Evolutionary conservation across 2,329 filamentous ascomycete genomes (phyloP), one percentile per base, ranked within the genome.

Genomic region (Venturiaceae sp.): DNA sequence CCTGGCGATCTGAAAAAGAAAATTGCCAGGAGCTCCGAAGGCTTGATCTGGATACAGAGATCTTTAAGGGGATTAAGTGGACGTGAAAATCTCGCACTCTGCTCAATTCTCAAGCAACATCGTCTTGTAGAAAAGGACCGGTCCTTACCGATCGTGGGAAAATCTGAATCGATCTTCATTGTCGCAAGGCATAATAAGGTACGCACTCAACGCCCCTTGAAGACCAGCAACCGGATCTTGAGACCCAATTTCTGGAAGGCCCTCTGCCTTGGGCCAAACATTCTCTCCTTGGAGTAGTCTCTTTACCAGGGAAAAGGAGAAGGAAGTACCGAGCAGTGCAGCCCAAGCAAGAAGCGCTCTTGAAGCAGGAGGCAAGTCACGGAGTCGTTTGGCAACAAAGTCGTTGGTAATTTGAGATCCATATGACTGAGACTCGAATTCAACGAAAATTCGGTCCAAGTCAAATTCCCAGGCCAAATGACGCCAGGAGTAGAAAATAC

Each of bases 401-500:
- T 87, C 87, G 41, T 85, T 90, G 62, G 92, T 88, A 13, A 95
- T 80, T 9, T 88, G 86, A 61, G 91, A 85, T 57, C 90, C 88
- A 66, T 91, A 87, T 60, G 86, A 83, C 53, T 90, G 85, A 46
- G 86, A 84, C 64, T 87, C 83, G 66, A 96, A 95, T 63, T 95
- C 85, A 52, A 87, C 84, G 67, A 96, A 96, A 1, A 96, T 83
- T 63, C 82, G 84, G 70, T 96, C 91, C 11, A 96, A 75, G 66
- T 95, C 87, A 68, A 86, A 96, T 47, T 87, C 80, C 92, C 92
- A 97, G 50, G 82, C 80, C 52, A 85, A 88, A 63, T 87, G 83
- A 64, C 84, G 85, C 79, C 94, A 96, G 62, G 91, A 90, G 71
- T 95, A 96, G 82, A 86, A 95, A 54, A 96, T 87, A 69, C 89